Evolutionary conservation across 257 asterid species (phyloP), one percentile per base, ranked within the genome.

Genomic region (Henckelia pumila): DNA sequence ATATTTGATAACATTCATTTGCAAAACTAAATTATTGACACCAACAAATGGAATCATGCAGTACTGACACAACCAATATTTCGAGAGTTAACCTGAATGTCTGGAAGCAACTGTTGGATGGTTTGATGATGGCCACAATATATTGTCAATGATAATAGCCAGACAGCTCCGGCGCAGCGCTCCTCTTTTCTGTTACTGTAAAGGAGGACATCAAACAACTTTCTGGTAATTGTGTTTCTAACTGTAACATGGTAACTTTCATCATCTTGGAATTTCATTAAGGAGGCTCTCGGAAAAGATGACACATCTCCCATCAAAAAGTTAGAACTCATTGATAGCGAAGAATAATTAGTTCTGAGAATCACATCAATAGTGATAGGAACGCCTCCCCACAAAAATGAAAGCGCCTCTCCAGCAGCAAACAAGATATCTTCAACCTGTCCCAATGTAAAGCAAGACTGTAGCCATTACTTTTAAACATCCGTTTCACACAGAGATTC

Each of bases 401-500:
- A 85, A 77, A 94, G 86, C 61, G 99, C 97, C 85, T 94, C 99
- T 53, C 99, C 99, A 76, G 97, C 99, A 79, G 95, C 95, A 87
- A 94, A 94, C 72, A 94, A 80, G 85, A 84, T 77, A 78, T 94
- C 99, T 75, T 94, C 99, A 61, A 87, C 96, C 99, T 93, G 83
- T 69, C 20, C 19, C 52, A 16, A 44, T 16, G 19, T 44, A 13
- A 44, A 13, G 19, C 19, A 44, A 44, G 52, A 44, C 7, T 62
- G 53, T 28, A 50, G 64, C 62, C 40, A 30, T 59, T 37, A 28
- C 52, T 28, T 63, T 62, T 71, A 70, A 68, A 53, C 19, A 66
- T 50, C 9, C 24, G 33, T 56, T 62, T 63, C 63, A 65, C 53
- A 60, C 66, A 33, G 37, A 33, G 29, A 44, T 37, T 58, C 66